Evolutionary conservation across 164 flowering plant genomes (phyloP).

Genomic region (Vitis labrusca): DNA sequence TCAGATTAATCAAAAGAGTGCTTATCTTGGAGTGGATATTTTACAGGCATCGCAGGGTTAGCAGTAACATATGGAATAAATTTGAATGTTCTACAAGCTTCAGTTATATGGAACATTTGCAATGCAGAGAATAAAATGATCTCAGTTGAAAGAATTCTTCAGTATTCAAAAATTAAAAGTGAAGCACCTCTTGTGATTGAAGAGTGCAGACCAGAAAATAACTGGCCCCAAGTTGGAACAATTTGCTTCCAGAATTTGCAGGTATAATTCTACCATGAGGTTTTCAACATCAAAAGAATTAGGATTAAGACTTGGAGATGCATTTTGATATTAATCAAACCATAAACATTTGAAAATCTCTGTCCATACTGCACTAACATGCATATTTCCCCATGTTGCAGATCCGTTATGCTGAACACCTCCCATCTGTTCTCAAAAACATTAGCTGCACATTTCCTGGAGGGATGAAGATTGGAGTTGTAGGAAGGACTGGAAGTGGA

Average conservation of each 20-base stretch:
- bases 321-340: not conserved
- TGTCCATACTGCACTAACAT: not conserved
- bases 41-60: slow-evolving; percentile 88
- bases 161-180: slow-evolving; percentile 72
- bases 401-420: slow-evolving; percentile 72
- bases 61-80: slow-evolving; percentile 96
- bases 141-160: slow-evolving; percentile 91
- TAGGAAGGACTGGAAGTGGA: slow-evolving; percentile 80
- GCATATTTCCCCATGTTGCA: slow-evolving; percentile 18
- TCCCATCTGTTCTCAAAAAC: slow-evolving; percentile 61
- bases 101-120: slow-evolving; percentile 94
- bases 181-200: slow-evolving; percentile 84
- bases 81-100: slow-evolving; percentile 81
- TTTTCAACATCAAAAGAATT: not conserved
- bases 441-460: slow-evolving; percentile 68
- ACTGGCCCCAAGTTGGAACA: slow-evolving; percentile 81
- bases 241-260: slow-evolving; percentile 74
- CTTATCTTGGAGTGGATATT: not conserved
- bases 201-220: slow-evolving; percentile 57
- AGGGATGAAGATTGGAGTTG: slow-evolving; percentile 61
- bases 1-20: not conserved
- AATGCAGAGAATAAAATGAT: slow-evolving; percentile 96
- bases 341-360: not conserved
- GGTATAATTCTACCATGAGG: slow-evolving; percentile 28
- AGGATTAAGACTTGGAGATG: not conserved